phyloP scores from a whole-genome alignment of 1,284 basidiomycete species.

The Cryptococcus sp. region DNA sequence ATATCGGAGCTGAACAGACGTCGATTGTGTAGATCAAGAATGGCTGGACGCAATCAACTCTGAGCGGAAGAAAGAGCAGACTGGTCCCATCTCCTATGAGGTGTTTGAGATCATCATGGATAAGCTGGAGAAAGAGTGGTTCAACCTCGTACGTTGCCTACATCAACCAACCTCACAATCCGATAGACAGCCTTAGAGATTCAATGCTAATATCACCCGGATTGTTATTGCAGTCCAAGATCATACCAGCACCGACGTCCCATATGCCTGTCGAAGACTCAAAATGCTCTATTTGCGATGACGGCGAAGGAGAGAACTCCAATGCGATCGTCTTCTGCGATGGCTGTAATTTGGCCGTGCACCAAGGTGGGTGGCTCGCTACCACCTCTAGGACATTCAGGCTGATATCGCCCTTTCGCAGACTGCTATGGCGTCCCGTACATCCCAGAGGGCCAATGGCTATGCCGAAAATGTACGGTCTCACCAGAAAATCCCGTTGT shows the following conservation, averaged over 20 bases:
- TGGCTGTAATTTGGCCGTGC: constrained; percentile 97
- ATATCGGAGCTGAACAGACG: constrained; percentile 9
- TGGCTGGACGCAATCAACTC: constrained; percentile 88
- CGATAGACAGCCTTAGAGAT: not conserved
- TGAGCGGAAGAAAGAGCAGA: constrained; percentile 76
- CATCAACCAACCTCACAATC: not conserved
- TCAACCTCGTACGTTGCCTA: constrained; percentile 70
- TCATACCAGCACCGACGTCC: constrained; percentile 80
- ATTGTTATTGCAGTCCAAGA: constrained; percentile 69
- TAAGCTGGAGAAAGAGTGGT: constrained; percentile 98
- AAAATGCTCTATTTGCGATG: constrained; percentile 95
- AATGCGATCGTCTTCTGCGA: constrained; percentile 99
- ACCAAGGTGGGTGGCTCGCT: constrained; percentile 69
- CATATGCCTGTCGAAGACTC: constrained; percentile 84
- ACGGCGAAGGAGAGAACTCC: constrained; percentile 96
- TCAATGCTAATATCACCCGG: constrained; percentile 3
- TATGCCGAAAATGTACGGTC: constrained; percentile 97
- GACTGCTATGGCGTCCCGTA: constrained; percentile 99
- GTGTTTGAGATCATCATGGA: constrained; percentile 97
- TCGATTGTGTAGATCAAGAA: constrained; percentile 71
- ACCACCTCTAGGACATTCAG: not conserved
- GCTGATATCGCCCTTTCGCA: constrained; percentile 46
- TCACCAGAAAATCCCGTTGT: constrained; percentile 96
- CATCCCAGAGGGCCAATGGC: constrained; percentile 99
- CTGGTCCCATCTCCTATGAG: constrained; percentile 77